Base-by-base conservation (phyloP, 106 monocot genomes). In the Alisma plantagoaquatica region DNA sequence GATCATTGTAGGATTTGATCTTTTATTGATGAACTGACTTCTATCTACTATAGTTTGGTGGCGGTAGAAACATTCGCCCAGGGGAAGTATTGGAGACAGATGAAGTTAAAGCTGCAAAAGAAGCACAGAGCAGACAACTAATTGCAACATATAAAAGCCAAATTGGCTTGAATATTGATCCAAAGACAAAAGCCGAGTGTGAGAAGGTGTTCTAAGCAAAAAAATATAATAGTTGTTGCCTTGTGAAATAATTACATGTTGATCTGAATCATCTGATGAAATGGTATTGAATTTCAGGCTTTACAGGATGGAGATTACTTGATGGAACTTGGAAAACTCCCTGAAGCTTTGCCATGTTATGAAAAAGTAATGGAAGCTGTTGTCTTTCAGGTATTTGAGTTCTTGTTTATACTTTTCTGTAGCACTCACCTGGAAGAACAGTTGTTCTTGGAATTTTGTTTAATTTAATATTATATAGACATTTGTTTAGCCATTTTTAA, bases 11-110 rank as follows among this genome's bases (percentile, higher is more conserved):
- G n/a, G n/a, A n/a, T n/a, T n/a, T n/a, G n/a, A n/a, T n/a, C n/a
- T n/a, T n/a, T n/a, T n/a, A n/a, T n/a, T n/a, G n/a, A n/a, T n/a
- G n/a, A n/a, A n/a, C n/a, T n/a, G n/a, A n/a, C n/a, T n/a, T n/a
- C n/a, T n/a, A n/a, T n/a, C n/a, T n/a, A n/a, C n/a, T 75, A 71
- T 51, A 92, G 92, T 92, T 77, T 75, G 86, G 92, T 64, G 86
- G 92, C 41, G 92, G 92, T 51, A 76, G 74, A 71, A 67, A 46
- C 57, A 87, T 92, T 59, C 63, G 42, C 16, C 79, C 79, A 46
- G 92, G 86, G 32, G 77, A 83, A 49, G 70, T 51, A 12, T 75
- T 78, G 77, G 75, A 81, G 76, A 81, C 63, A 17, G 56, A 56
- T 28, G 88, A 88, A 73, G 73, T 63, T n/a, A 96, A 76, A 73